Evolutionary conservation across 2,329 filamentous ascomycete species (phyloP).

Genomic region (Dactylella cylindrospora): DNA sequence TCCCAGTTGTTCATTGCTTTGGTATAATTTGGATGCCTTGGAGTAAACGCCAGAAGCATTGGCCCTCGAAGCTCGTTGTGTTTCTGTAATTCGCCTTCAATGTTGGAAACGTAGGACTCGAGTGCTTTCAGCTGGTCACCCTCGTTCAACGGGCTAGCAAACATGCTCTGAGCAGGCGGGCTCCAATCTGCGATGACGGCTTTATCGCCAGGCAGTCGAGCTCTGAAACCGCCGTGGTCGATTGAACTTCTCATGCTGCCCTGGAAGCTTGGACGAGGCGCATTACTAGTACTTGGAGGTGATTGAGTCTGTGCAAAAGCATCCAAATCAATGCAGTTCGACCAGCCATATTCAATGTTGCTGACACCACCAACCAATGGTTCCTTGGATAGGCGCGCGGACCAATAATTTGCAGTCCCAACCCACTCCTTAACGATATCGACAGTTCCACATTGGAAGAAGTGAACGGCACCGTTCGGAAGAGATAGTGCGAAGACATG

Average conservation of each 20-base stretch:
- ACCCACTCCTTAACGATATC: slow-evolving; percentile 96
- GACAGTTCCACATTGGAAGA: slow-evolving; percentile 96
- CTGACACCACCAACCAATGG: slow-evolving; percentile 89
- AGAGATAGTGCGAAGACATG: slow-evolving; percentile 93
- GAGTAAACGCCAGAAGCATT: slow-evolving; percentile 88
- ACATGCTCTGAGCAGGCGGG: slow-evolving; percentile 86
- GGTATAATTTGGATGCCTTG: slow-evolving; percentile 73
- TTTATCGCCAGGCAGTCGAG: slow-evolving; percentile 79
- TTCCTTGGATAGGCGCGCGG: slow-evolving; percentile 87
- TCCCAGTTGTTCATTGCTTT: slow-evolving; percentile 98
- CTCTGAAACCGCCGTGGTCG: slow-evolving; percentile 63
- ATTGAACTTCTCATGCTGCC: slow-evolving; percentile 57
- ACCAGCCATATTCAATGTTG: slow-evolving; percentile 98
- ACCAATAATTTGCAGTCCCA: slow-evolving; percentile 95
- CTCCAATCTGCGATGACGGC: slow-evolving; percentile 83
- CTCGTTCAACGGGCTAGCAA: slow-evolving; percentile 75
- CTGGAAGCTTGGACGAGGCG: slow-evolving; percentile 48
- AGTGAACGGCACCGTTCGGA: slow-evolving; percentile 87
- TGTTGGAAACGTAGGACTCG: slow-evolving; percentile 74
- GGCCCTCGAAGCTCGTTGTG: slow-evolving; percentile 86
- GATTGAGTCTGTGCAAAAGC: slow-evolving; percentile 48
- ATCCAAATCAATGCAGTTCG: slow-evolving; percentile 65
- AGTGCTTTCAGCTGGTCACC: slow-evolving; percentile 76
- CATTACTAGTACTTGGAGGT: slow-evolving; percentile 43
- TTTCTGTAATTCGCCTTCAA: slow-evolving; percentile 79